Conservation (phyloP, 441 rosid species). For the Erodium trifolium region DNA sequence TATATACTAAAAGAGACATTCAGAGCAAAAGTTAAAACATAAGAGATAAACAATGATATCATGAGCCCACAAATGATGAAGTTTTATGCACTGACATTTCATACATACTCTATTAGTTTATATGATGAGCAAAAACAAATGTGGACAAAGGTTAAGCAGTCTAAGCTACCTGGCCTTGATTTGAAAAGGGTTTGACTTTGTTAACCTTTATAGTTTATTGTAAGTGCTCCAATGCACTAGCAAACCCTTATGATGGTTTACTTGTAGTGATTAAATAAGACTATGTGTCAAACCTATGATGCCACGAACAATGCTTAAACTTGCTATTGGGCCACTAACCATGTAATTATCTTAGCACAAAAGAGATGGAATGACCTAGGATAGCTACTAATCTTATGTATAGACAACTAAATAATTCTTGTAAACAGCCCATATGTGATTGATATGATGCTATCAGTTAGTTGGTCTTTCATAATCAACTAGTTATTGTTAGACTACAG, state of each 20-base stretch:
- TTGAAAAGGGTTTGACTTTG: slow-evolving; percentile 16
- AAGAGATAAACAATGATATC: slow-evolving; percentile 8
- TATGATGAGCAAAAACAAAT: not conserved
- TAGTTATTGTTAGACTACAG: slow-evolving; percentile 1
- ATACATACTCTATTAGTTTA: not conserved
- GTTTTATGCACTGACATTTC: slow-evolving; percentile 2
- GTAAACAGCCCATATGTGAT: slow-evolving; percentile 8
- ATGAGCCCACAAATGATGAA: not conserved
- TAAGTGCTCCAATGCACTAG: slow-evolving; percentile 17
- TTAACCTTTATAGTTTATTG: not conserved
- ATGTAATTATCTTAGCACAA: not conserved
- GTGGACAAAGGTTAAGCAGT: slow-evolving; percentile 7
- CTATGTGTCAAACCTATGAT: slow-evolving; percentile 1
- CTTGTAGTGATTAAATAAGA: slow-evolving; percentile 3
- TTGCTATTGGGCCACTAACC: slow-evolving; percentile 18
- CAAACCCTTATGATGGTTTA: not conserved
- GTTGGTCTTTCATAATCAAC: slow-evolving; percentile 9
- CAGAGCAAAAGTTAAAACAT: not conserved
- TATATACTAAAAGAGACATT: not conserved
- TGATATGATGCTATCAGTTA: slow-evolving; percentile 2
- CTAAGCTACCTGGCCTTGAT: slow-evolving; percentile 9
- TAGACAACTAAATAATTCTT: not conserved
- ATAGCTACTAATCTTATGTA: not conserved
- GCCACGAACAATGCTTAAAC: slow-evolving; percentile 9
- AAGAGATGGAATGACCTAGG: not conserved